Evolutionary conservation across 2,329 filamentous ascomycete species (phyloP).

Genomic region (Nemania sp.): DNA sequence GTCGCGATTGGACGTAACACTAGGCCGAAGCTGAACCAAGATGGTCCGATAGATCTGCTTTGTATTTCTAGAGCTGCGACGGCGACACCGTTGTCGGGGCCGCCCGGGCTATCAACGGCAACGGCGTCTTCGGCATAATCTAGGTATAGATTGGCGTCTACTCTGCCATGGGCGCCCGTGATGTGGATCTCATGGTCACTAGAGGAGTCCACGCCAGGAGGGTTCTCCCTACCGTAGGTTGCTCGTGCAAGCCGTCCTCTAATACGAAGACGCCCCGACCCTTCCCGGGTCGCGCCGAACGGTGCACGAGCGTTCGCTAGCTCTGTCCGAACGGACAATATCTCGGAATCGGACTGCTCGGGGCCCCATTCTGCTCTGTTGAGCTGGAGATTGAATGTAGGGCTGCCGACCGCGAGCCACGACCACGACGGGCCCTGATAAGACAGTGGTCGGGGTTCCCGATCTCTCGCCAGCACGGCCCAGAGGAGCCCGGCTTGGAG

Average conservation of each 20-base stretch:
- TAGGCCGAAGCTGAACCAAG: not conserved
- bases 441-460: not conserved
- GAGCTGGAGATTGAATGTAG: not conserved
- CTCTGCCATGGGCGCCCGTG: no score
- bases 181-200: no score
- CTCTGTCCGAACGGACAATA: not conserved
- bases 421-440: slow-evolving; percentile 18
- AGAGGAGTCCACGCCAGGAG: no score
- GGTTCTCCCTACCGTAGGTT: not conserved
- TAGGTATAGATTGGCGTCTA: no score
- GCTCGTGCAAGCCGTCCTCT: not conserved
- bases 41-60: not conserved
- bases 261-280: not conserved
- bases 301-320: not conserved
- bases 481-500: slow-evolving; percentile 1
- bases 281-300: not conserved
- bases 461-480: not conserved
- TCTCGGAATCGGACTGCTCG: not conserved
- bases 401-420: slow-evolving; percentile 1
- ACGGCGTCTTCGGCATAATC: no score
- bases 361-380: not conserved
- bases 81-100: no score
- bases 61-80: not conserved
- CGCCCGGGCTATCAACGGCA: no score
- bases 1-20: not conserved